Evolutionary conservation across 805 yeast species (phyloP).

Genomic region (Saturnispora gosingensis): DNA sequence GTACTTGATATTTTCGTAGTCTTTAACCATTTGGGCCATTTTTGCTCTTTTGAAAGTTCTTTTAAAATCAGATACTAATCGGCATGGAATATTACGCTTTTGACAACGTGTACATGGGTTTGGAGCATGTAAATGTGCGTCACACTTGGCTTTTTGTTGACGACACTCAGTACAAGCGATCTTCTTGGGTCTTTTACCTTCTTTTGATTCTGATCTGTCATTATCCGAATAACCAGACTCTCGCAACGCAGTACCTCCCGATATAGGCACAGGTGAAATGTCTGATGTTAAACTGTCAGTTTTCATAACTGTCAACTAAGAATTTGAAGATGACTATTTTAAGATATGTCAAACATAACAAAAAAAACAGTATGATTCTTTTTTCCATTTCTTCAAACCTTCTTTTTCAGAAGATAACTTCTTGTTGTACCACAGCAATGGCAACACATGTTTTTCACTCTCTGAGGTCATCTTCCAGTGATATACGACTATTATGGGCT

Average conservation of each 20-base stretch:
- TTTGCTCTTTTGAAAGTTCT: slow-evolving; percentile 84
- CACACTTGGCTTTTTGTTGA: slow-evolving; percentile 89
- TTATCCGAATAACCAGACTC: slow-evolving; percentile 1
- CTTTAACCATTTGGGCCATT: slow-evolving; percentile 73
- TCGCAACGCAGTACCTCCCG: not conserved
- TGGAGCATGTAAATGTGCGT: slow-evolving; percentile 69
- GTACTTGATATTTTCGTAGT: slow-evolving; percentile 54
- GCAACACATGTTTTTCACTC: slow-evolving; percentile 28
- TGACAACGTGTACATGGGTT: slow-evolving; percentile 75
- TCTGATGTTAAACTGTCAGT: not conserved
- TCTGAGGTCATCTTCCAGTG: slow-evolving; percentile 29
- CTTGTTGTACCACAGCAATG: not conserved
- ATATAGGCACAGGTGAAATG: not conserved
- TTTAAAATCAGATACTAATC: slow-evolving; percentile 71
- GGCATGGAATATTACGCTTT: slow-evolving; percentile 61
- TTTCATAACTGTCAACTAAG: not conserved
- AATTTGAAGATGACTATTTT: not conserved
- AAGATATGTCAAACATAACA: not conserved
- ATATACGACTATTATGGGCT: slow-evolving; percentile 54
- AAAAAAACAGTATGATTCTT: not conserved
- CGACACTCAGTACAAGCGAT: slow-evolving; percentile 95
- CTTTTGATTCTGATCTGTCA: not conserved
- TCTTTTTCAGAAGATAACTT: not conserved
- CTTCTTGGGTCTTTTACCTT: slow-evolving; percentile 25
- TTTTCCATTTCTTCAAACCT: not conserved